Evolutionary conservation across 306 rosid genomes (phyloP).

Genomic region (Lathyrus aphaca): DNA sequence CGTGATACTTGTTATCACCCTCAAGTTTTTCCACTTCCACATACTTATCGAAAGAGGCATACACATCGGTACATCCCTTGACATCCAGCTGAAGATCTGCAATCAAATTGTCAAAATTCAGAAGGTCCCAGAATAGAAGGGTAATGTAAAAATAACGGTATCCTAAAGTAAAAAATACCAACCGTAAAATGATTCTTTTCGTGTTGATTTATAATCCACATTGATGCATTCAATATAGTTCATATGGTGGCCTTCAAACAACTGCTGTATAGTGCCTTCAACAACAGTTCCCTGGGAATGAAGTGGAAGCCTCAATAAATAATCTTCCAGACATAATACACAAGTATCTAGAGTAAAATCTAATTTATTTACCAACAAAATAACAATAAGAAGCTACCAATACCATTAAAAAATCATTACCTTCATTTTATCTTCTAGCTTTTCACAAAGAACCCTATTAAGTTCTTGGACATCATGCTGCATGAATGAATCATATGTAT

Average conservation of each 20-base stretch:
- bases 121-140: constrained; percentile 20
- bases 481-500: constrained; percentile 88
- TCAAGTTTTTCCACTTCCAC: constrained; percentile 94
- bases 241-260: constrained; percentile 98
- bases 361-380: constrained; percentile 14
- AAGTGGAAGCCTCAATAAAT: constrained; percentile 36
- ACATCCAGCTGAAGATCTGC: constrained; percentile 96
- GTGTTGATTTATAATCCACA: constrained; percentile 88
- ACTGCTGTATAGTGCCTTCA: constrained; percentile 91
- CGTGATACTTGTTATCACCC: constrained; percentile 94
- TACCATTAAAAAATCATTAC: constrained; percentile 46
- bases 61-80: constrained; percentile 90
- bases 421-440: constrained; percentile 97
- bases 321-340: constrained; percentile 40
- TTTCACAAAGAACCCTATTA: constrained; percentile 93
- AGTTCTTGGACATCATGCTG: constrained; percentile 99
- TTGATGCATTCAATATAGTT: constrained; percentile 90
- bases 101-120: constrained; percentile 31
- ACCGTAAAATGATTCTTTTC: constrained; percentile 98
- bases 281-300: constrained; percentile 85
- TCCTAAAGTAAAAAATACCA: constrained; percentile 36
- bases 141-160: constrained; percentile 16
- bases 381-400: constrained; percentile 3
- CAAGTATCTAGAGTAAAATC: constrained; percentile 29
- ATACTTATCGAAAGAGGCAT: constrained; percentile 91